Conservation (phyloP, 441 rosid species). For the Erodium trifolium region DNA sequence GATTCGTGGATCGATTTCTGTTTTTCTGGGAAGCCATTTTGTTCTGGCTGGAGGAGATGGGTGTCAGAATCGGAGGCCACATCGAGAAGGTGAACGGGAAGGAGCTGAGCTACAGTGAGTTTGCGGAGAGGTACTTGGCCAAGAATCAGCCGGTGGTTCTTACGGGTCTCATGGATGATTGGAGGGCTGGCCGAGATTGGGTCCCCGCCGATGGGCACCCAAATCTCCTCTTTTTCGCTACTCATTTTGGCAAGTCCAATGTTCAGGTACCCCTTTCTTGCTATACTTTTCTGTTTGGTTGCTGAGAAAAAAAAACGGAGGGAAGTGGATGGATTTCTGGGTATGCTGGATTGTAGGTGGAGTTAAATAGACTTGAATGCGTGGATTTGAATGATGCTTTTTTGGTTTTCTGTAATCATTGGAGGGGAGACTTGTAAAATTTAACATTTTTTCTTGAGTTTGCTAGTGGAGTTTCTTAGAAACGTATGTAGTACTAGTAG, state of each 20-base stretch:
- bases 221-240: conserved; percentile 50
- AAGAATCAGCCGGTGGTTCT: conserved; percentile 67
- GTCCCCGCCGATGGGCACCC: conserved; percentile 45
- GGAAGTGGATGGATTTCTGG: neutral
- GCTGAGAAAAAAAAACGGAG: neutral
- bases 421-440: neutral
- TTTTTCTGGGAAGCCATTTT: neutral
- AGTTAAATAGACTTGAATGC: neutral
- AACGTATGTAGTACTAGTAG: neutral
- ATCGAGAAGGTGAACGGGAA: conserved; percentile 59
- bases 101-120: conserved; percentile 45
- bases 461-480: neutral
- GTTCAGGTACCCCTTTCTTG: conserved; percentile 50
- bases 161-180: conserved; percentile 66
- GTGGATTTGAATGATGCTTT: neutral
- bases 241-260: conserved; percentile 61
- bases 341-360: neutral
- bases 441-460: neutral
- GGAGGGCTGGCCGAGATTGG: conserved; percentile 83
- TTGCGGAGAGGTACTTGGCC: conserved; percentile 47
- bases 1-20: neutral
- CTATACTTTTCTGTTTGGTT: neutral
- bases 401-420: neutral
- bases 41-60: conserved; percentile 23
- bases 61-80: conserved; percentile 44